Conservation (phyloP, 2,329 filamentous ascomycete species). For the Elsinoe batatas region DNA sequence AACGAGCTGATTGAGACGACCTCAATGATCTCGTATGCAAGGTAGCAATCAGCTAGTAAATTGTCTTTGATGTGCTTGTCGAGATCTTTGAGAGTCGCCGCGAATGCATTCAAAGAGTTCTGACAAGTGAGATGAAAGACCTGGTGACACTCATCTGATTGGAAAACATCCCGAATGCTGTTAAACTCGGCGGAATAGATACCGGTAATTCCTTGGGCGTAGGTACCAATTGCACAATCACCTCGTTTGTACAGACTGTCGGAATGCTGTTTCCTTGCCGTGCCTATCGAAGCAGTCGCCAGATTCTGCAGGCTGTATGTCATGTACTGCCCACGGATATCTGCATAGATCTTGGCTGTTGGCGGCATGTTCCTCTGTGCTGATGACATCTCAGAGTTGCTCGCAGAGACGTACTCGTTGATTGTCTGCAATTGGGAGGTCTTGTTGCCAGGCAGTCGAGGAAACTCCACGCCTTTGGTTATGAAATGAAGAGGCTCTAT, state of each 20-base stretch:
- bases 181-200: constrained; percentile 84
- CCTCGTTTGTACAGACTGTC: constrained; percentile 80
- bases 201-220: constrained; percentile 77
- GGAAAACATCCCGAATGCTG: constrained; percentile 79
- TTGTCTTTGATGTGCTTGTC: constrained; percentile 84
- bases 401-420: constrained; percentile 42
- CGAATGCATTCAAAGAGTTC: constrained; percentile 67
- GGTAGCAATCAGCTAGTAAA: constrained; percentile 80
- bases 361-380: constrained; percentile 40
- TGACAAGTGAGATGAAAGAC: constrained; percentile 74
- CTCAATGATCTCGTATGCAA: constrained; percentile 91
- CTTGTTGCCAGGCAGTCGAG: constrained; percentile 65
- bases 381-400: constrained; percentile 21
- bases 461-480: constrained; percentile 70
- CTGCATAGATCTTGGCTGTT: constrained; percentile 73
- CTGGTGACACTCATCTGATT: constrained; percentile 70
- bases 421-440: constrained; percentile 68
- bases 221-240: constrained; percentile 83
- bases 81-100: constrained; percentile 75
- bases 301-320: constrained; percentile 72
- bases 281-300: constrained; percentile 72
- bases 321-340: constrained; percentile 80
- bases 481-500: constrained; percentile 88
- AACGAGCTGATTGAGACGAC: constrained; percentile 73
- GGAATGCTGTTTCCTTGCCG: constrained; percentile 61